Evolutionary conservation across 805 yeast species (phyloP), one percentile per base, ranked within the genome.

Genomic region (Yarrowia sp.): DNA sequence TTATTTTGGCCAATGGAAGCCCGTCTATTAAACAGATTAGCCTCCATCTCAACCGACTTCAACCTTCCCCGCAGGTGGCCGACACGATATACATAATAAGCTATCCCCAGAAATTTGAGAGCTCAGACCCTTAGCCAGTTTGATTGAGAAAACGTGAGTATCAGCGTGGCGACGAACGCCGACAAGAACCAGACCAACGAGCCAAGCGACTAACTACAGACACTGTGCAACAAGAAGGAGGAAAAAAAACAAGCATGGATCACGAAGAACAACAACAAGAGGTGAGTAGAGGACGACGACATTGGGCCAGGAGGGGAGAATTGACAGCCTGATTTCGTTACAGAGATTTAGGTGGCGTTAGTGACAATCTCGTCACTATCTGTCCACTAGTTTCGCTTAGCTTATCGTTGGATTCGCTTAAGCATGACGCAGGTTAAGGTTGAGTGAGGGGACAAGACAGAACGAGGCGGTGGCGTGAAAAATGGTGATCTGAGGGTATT

Each of bases 1-100:
- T 54, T 54, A 54, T 36, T 38, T 54, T 24, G 61, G 61, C 61
- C 61, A 54, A 54, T 54, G 61, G 61, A 36, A 54, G 17, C 41
- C 24, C 35, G 46, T 19, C 46, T 26, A 54, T 38, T 54, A 38
- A 35, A 35, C 35, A 26, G 44, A 36, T 54, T 38, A 54, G 61
- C 33, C 44, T 35, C 58, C 22, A 38, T 35, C 43, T 43, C 33
- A 51, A 51, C 30, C 48, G 51, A 46, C 51, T 46, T 32, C 51
- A 51, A 51, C 33, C 35, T 54, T 54, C 61, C 61, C 61, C 61
- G 61, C 61, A 54, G 61, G 61, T 54, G 35, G 33, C 46, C 32
- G 26, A 54, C 35, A 26, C 33, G 61, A 54, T 54, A 54, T 54
- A 54, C 61, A 54, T 54, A 54, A 54, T 54, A 36, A 26, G 44